phyloP scores from a whole-genome alignment of 495 filamentous ascomycete genomes.

The Podospora bellae-mahoneyi region DNA sequence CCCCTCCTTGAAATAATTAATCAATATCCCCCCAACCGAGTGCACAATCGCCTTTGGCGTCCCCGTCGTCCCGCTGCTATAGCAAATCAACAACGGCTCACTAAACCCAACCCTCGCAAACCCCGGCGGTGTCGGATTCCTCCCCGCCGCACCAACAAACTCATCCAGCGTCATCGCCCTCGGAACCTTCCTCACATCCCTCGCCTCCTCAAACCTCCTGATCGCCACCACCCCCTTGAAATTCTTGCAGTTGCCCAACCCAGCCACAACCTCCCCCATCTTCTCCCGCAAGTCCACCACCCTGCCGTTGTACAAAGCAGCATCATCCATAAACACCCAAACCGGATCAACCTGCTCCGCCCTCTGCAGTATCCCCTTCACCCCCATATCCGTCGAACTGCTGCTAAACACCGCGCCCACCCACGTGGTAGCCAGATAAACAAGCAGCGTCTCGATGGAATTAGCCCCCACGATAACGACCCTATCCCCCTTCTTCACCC shows the following conservation, averaged over 20 bases:
- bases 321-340: slow-evolving; percentile 76
- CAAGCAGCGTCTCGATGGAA: slow-evolving; percentile 64
- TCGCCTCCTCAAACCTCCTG: slow-evolving; percentile 58
- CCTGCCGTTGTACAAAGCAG: slow-evolving; percentile 74
- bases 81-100: slow-evolving; percentile 70
- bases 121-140: slow-evolving; percentile 35
- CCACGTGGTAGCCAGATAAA: slow-evolving; percentile 61
- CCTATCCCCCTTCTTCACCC: slow-evolving; percentile 66
- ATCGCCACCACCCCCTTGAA: slow-evolving; percentile 64
- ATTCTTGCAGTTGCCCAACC: slow-evolving; percentile 55
- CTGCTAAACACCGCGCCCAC: slow-evolving; percentile 70
- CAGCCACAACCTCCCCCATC: slow-evolving; percentile 62
- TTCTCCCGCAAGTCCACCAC: slow-evolving; percentile 66
- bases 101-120: slow-evolving; percentile 62
- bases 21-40: slow-evolving; percentile 57
- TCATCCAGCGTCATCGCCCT: slow-evolving; percentile 48
- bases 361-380: slow-evolving; percentile 70
- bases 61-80: slow-evolving; percentile 70
- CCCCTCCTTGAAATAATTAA: slow-evolving; percentile 60
- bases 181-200: slow-evolving; percentile 56
- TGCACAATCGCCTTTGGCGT: slow-evolving; percentile 76
- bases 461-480: slow-evolving; percentile 69
- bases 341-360: slow-evolving; percentile 67
- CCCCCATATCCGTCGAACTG: slow-evolving; percentile 75
- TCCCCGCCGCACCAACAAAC: slow-evolving; percentile 49